These are phyloP conservation scores for Rhodomyrtus tomentosa DNA, from an alignment of 345 rosid genomes.

Conservation along the genomic window DNA sequence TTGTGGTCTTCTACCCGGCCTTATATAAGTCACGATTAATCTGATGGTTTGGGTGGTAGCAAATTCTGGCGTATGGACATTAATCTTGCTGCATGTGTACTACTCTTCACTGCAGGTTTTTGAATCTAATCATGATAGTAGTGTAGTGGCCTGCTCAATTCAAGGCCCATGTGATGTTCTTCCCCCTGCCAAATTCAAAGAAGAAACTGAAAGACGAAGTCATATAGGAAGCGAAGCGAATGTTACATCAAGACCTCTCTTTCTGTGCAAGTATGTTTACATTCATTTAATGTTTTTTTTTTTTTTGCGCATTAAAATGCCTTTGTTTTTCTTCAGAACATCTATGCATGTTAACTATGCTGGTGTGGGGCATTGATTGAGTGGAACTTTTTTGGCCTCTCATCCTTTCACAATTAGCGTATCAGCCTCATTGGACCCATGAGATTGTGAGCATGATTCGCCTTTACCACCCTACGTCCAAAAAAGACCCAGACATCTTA, in stretches of 20 bases:
- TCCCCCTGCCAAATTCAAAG: conserved; percentile 36
- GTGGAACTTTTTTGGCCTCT: neutral
- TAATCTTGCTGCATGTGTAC: neutral
- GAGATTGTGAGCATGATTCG: neutral
- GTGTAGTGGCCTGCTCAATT: conserved; percentile 35
- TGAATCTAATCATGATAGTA: conserved; percentile 48
- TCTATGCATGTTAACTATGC: neutral
- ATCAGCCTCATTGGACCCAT: neutral
- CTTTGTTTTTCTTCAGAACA: neutral
- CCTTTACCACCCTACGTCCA: neutral
- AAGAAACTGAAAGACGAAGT: conserved; percentile 27
- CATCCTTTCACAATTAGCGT: neutral
- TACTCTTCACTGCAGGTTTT: conserved; percentile 31
- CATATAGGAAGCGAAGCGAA: conserved; percentile 24
- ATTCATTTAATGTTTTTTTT: neutral
- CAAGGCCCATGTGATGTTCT: conserved; percentile 55
- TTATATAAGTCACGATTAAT: neutral
- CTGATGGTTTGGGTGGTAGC: neutral
- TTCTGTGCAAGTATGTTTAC: conserved; percentile 50
- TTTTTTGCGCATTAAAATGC: neutral
- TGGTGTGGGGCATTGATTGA: neutral
- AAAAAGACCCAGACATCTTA: neutral
- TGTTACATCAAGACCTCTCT: conserved; percentile 21
- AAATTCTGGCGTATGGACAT: neutral
- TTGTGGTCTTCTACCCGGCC: neutral